phyloP scores from a whole-genome alignment of 768 basidiomycete genomes.

The Russula sp. region DNA sequence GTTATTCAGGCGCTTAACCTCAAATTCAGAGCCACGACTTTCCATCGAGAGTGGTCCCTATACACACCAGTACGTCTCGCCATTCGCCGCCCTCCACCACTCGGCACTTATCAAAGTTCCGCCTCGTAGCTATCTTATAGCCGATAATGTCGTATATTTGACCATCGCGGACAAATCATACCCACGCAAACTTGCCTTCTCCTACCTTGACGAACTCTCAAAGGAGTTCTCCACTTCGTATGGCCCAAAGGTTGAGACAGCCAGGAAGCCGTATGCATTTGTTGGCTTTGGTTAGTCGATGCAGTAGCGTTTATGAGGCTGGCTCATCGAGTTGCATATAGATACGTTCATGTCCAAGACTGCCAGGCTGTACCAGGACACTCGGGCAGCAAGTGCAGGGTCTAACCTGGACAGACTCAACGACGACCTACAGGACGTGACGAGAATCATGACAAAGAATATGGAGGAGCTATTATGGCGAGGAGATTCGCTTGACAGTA shows the following conservation, averaged over 20 bases:
- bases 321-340: slow-evolving; percentile 30
- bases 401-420: slow-evolving; percentile 83
- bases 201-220: slow-evolving; percentile 92
- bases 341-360: slow-evolving; percentile 99
- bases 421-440: slow-evolving; percentile 96
- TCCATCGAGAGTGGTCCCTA: slow-evolving; percentile 95
- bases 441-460: slow-evolving; percentile 99
- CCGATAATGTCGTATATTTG: slow-evolving; percentile 91
- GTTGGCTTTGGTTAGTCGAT: slow-evolving; percentile 83
- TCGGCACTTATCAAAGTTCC: neutral
- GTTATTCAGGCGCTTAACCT: slow-evolving; percentile 88
- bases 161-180: slow-evolving; percentile 96
- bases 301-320: neutral
- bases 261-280: slow-evolving; percentile 97
- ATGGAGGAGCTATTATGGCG: slow-evolving; percentile 99
- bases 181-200: slow-evolving; percentile 94
- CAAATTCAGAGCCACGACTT: slow-evolving; percentile 92
- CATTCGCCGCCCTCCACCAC: neutral
- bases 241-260: slow-evolving; percentile 86
- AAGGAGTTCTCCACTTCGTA: slow-evolving; percentile 94
- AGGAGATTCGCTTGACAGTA: slow-evolving; percentile 94
- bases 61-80: slow-evolving; percentile 79
- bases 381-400: slow-evolving; percentile 70
- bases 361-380: slow-evolving; percentile 89
- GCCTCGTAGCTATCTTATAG: slow-evolving; percentile 78